Base-by-base conservation (phyloP, 192 early-diverging fungal genomes). In the Funneliformis geosporum region DNA sequence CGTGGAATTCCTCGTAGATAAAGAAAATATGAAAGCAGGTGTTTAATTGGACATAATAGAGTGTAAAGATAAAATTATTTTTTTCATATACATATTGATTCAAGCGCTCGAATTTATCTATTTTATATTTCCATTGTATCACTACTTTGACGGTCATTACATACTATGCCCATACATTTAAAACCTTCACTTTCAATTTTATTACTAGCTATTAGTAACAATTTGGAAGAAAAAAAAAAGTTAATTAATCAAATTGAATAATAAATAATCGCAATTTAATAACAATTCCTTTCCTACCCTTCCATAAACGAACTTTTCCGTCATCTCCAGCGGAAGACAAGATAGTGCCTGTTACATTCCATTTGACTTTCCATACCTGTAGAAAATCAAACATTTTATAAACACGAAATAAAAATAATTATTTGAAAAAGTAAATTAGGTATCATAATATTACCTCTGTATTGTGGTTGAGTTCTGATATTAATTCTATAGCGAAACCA, bases 311-410 rank as follows among this genome's bases (percentile, higher is more conserved):
- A 28, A 96, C 88, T 79, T 86, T 93, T 27, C 95, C 94, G 81
- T 95, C 95, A 74, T 94, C 93, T 7, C 95, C 95, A 69, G 92
- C 92, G 8, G 91, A 92, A 10, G 90, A 89, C 9, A 95, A 82
- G 46, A 94, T 90, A 0, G 94, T 95, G 4, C 94, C 94, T 5
- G 92, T 94, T 10, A 95, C 82, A 82, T 96, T 96, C 95, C 95
- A 96, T 69, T 92, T 89, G 0, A 94, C 94, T 16, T 91, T 80
- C 95, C 95, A 96, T 3, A 95, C 91, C 89, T 92, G 66, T 11
- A 40, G 21, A 38, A 16, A 42, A 40, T n/a, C 10, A 61, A 38
- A 43, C 6, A 25, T 61, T 40, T n/a, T 16, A 33, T 76, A 18
- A 16, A n/a, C 16, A 23, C 62, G 14, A 43, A 43, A 18, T n/a